Evolutionary conservation across 805 yeast species (phyloP), one percentile per base, ranked within the genome.

Genomic region (Zygoascus ofunaensis): DNA sequence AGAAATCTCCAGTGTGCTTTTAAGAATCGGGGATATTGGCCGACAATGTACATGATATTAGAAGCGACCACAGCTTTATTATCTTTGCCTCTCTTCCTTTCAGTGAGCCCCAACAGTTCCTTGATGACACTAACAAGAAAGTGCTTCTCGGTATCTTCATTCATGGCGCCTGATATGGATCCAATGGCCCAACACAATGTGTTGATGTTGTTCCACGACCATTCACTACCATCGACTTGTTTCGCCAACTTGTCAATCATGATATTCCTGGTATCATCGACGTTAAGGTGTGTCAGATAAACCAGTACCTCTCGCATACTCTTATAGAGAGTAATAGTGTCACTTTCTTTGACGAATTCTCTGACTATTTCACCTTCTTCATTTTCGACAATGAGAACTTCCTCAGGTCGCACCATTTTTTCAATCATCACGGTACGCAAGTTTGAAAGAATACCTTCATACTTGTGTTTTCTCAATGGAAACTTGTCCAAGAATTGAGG

Each of bases 161-260:
- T 87, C 98, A 92, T 92, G 1, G 98, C 85, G 60, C 98, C 97
- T 2, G 97, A 87, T 48, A 92, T 92, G 14, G 97, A 90, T 50
- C 99, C 99, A 63, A 92, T 92, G 8, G 99, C 99, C 99, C 99
- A 92, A 71, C 97, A 92, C 53, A 92, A 69, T 2, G 97, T 92
- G 64, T 92, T 92, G 57, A 92, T 82, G 61, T 90, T 90, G 62
- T 87, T 94, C 97, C 98, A 92, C 23, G 97, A 89, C 99, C 99
- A 92, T 68, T 92, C 98, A 45, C 85, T 74, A 37, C 94, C 97
- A 64, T 92, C 97, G 43, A 90, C 80, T 69, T 92, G 98, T 57
- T 83, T 77, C 14, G 92, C 85, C 54, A 92, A 74, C 66, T 92
- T 92, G 47, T 82, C 86, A 46, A 81, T 82, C 97, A 92, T 87